A percentile compares a stretch with the other conserved stretches of the same genome.
Conservation (phyloP, 139 green algal genomes). For the Chlamydomonas sp. region DNA sequence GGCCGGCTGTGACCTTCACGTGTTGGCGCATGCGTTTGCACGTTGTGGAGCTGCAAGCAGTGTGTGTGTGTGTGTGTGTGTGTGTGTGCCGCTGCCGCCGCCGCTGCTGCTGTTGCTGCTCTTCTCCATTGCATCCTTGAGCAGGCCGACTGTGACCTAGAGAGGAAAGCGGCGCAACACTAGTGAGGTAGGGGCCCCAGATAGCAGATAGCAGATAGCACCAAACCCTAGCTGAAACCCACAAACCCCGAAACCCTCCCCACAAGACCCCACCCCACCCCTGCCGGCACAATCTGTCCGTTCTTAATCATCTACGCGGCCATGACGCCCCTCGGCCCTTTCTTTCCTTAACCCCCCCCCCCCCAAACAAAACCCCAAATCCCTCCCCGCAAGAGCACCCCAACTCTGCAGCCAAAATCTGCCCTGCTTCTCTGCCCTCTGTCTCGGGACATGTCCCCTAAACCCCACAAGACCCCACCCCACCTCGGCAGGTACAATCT, state of each 20-base stretch:
- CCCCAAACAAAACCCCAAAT: background rate
- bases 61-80: too few relatives aligned
- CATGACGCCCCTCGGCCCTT: conserved; percentile 56
- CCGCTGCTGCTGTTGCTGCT: conserved; percentile 59
- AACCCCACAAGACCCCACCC: background rate
- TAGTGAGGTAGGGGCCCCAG: too few relatives aligned
- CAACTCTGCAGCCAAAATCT: background rate
- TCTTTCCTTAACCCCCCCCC: background rate
- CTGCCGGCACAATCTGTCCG: conserved; percentile 83
- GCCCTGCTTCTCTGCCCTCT: too few relatives aligned
- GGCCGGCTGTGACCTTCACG: conserved; percentile 80
- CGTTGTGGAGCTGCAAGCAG: too few relatives aligned
- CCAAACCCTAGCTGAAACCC: background rate
- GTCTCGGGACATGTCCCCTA: too few relatives aligned
- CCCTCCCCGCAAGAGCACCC: background rate
- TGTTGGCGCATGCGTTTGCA: background rate
- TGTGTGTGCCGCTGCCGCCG: conserved; percentile 93
- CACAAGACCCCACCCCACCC: conserved; percentile 17
- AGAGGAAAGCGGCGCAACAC: too few relatives aligned
- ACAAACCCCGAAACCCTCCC: background rate
- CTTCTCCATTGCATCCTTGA: conserved; percentile 77
- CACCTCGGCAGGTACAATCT: conserved; percentile 79
- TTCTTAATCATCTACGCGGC: conserved; percentile 89
- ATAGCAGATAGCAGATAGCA: too few relatives aligned
- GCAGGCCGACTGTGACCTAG: conserved; percentile 82